Base-by-base conservation (phyloP, 2,329 filamentous ascomycete genomes). In the Capronia epimyces region DNA sequence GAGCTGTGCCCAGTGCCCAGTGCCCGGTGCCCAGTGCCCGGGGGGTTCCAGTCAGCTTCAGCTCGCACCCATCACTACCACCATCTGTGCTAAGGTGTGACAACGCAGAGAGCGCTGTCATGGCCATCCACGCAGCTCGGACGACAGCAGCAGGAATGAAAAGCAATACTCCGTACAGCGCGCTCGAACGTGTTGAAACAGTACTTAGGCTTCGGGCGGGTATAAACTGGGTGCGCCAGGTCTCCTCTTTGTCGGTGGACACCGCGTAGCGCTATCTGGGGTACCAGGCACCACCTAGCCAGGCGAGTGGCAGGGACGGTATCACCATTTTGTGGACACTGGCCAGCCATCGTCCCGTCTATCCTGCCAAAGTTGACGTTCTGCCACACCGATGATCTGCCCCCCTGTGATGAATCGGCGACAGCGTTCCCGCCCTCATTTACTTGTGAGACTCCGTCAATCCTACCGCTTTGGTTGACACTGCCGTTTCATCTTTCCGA, bases 41-140 rank as follows among this genome's bases (percentile, higher is more conserved):
- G 49, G 47, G 40, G 22, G 46, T 47, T 34, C 50, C 53, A 46
- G 50, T 56, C 39, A 56, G 53, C 50, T 50, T 44, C 46, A 31
- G 32, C 45, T 34, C 37, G 43, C n/a, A 5, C 34, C 34, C 34
- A 37, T 37, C 16, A 20, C 15, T 7, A 37, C 42, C 51, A 49
- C 42, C 42, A 49, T 31, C 41, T 42, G 39, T 42, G 22, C 27
- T 40, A 7, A 45, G 24, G 40, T 45, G 53, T 56, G 53, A 50
- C 50, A 45, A 50, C 37, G 53, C 46, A 56, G 37, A 41, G 37
- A 31, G 13, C 27, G 36, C 46, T 6, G 16, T 37, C 10, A 37
- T 24, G 32, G 29, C 42, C 24, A 8, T 44, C 9, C 25, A 21
- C 21, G 9, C 39, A 9, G 18, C 39, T 25, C 5, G 3, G 16